Conservation (phyloP, 2,329 filamentous ascomycete species). For the Colletotrichum echinochloae region DNA sequence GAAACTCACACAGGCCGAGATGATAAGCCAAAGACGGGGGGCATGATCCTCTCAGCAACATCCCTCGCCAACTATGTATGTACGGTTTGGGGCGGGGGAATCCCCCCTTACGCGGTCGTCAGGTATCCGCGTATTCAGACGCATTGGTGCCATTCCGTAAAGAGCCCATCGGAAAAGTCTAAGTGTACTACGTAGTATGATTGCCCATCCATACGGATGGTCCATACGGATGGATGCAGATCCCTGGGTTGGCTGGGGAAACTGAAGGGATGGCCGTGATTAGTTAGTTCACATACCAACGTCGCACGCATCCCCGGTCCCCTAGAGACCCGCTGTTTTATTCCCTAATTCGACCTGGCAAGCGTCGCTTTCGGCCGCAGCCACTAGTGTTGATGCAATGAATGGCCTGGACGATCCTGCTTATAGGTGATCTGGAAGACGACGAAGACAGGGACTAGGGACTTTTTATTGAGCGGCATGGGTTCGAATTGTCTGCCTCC, state of each 20-base stretch:
- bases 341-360: background rate
- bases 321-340: constrained; percentile 2
- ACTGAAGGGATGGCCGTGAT: constrained; percentile 7
- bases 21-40: background rate
- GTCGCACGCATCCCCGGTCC: background rate
- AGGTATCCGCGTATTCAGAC: constrained; percentile 2
- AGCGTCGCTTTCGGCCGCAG: constrained; percentile 3
- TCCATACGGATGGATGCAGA: constrained; percentile 6
- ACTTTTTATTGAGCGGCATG: background rate
- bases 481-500: background rate
- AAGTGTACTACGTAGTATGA: too few species aligned
- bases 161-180: background rate
- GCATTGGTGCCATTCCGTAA: background rate
- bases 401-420: background rate
- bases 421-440: background rate
- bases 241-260: background rate
- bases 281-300: constrained; percentile 1
- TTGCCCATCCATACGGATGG: background rate
- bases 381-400: background rate
- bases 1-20: background rate
- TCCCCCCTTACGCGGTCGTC: background rate
- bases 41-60: background rate
- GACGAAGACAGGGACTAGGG: background rate
- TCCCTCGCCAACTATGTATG: background rate
- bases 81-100: too few species aligned